Base-by-base conservation (phyloP, 2,329 filamentous ascomycete species). In the Cladosporium sp. region DNA sequence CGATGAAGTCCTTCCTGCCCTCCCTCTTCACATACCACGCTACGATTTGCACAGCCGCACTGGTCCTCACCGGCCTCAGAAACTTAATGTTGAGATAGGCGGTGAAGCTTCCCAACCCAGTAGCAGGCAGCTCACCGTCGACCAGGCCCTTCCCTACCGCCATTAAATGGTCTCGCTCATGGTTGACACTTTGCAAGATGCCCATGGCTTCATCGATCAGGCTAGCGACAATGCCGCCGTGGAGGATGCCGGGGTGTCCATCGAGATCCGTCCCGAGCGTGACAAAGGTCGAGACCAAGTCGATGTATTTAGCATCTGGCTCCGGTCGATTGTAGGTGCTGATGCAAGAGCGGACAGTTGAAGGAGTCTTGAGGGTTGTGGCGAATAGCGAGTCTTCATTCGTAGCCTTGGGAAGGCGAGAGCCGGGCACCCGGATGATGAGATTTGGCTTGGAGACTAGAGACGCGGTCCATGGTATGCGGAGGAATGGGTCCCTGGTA, bases 161-260 rank as follows among this genome's bases (percentile, higher is more conserved):
- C 3, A 43, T 8, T 14, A 59, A 22, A 41, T 61, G 59, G 5
- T 49, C 51, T 6, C 61, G 46, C 19, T 68, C 68, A 13, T 60
- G 52, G 56, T 79, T 78, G 28, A 74, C 59, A 2, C 69, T 68
- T 9, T 80, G 67, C 14, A 82, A 56, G 5, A 76, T 68, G 1
- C 81, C 79, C 63, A 79, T 76, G 5, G 71, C 66, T 61, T 85
- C 82, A 60, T 85, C 82, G 18, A 85, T 63, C n/a, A 85, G 62
- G 0, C 77, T 74, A 8, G 75, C 74, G 6, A 80, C 73, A 31
- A 84, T 74, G 1, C 82, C 82, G 16, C 82, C 81, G 62, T 85
- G 82, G 9, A 73, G 68, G 6, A 80, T 70, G 3, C 70, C 65
- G 2, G 76, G 67, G 58, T 77, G 77, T 2, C 82, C 82, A 56